Conservation (phyloP, 306 rosid species). For the Aeschynomene evenia region DNA sequence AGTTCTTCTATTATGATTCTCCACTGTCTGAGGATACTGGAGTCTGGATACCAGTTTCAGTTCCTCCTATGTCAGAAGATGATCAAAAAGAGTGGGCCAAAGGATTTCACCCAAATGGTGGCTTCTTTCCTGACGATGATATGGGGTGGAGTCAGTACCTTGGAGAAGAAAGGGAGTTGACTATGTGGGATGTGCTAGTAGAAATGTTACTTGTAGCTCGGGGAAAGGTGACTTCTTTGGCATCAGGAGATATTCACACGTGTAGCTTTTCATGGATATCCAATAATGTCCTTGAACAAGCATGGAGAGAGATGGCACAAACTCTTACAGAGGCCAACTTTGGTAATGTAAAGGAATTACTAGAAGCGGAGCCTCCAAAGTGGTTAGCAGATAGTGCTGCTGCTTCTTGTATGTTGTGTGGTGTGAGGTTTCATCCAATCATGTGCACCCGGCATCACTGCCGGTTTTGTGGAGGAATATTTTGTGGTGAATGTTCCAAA, state of each 20-base stretch:
- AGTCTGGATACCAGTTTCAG: conserved; percentile 96
- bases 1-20: conserved; percentile 71
- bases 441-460: conserved; percentile 96
- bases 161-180: conserved; percentile 81
- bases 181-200: conserved; percentile 94
- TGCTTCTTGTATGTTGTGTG: conserved; percentile 88
- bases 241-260: conserved; percentile 56
- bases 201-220: conserved; percentile 88
- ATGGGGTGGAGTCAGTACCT: conserved; percentile 74
- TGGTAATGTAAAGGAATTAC: conserved; percentile 61
- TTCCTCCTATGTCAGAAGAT: conserved; percentile 88
- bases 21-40: conserved; percentile 86
- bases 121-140: conserved; percentile 84
- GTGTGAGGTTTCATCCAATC: conserved; percentile 90
- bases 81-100: conserved; percentile 71
- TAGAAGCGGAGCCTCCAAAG: conserved; percentile 88
- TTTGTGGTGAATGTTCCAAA: conserved; percentile 87
- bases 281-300: conserved; percentile 72
- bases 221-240: conserved; percentile 71
- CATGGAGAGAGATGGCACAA: conserved; percentile 92
- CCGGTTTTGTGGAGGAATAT: conserved; percentile 96
- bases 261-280: conserved; percentile 63
- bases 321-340: conserved; percentile 78
- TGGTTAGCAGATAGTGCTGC: conserved; percentile 98
- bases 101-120: conserved; percentile 71